Evolutionary conservation across 2,329 filamentous ascomycete species (phyloP).

Genomic region (Cryphonectria naterciae): DNA sequence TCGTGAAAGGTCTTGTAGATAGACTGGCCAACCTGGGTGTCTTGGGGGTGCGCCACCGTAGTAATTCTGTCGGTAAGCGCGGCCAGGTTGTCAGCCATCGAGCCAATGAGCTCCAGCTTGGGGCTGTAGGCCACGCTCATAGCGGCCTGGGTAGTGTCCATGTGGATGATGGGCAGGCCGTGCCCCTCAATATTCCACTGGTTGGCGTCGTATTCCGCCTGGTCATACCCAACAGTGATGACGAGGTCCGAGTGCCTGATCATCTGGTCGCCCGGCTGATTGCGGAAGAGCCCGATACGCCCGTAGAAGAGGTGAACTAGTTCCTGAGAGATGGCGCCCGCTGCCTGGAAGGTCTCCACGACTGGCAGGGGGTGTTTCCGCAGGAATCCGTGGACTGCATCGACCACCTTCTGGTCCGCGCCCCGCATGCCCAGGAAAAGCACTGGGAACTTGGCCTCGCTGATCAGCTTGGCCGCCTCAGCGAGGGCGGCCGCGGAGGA

Average conservation of each 20-base stretch:
- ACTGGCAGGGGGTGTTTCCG: slow-evolving; percentile 47
- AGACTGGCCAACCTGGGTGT: slow-evolving; percentile 39
- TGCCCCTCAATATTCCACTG: slow-evolving; percentile 46
- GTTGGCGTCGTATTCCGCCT: slow-evolving; percentile 51
- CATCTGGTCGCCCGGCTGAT: slow-evolving; percentile 51
- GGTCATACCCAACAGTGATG: slow-evolving; percentile 51
- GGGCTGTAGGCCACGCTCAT: slow-evolving; percentile 48
- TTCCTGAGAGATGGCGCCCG: slow-evolving; percentile 49
- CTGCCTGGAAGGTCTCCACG: slow-evolving; percentile 55
- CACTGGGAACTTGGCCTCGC: slow-evolving; percentile 44
- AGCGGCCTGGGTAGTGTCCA: slow-evolving; percentile 47
- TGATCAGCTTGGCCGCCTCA: slow-evolving; percentile 41
- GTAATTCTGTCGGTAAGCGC: slow-evolving; percentile 40
- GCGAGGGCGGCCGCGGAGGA: slow-evolving; percentile 39
- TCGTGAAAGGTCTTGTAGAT: slow-evolving; percentile 43
- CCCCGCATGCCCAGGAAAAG: slow-evolving; percentile 51
- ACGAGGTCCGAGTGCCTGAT: slow-evolving; percentile 48
- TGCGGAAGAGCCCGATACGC: slow-evolving; percentile 52
- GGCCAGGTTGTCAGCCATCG: slow-evolving; percentile 45
- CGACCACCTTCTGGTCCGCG: slow-evolving; percentile 44
- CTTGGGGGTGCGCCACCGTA: slow-evolving; percentile 40
- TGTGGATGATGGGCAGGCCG: slow-evolving; percentile 45
- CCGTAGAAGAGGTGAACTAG: slow-evolving; percentile 51
- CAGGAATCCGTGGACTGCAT: slow-evolving; percentile 46
- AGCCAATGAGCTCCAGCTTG: slow-evolving; percentile 47